Conservation (phyloP, 805 yeast genomes). For the Jamesozyma piceae region DNA sequence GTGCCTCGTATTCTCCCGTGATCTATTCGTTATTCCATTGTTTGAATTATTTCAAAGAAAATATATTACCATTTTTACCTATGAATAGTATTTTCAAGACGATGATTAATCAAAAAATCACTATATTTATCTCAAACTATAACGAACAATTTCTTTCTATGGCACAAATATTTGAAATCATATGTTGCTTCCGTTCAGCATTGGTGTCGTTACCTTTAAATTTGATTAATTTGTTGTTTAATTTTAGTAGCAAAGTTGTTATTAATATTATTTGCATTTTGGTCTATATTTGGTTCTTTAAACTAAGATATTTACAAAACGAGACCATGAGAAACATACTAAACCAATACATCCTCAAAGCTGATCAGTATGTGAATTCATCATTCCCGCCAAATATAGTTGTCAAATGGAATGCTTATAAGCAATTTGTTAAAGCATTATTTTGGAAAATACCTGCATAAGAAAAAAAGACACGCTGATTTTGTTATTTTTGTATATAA, state of each 20-base stretch:
- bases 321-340: conserved; percentile 44
- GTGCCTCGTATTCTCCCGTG: conserved; percentile 50
- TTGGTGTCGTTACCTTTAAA: conserved; percentile 35
- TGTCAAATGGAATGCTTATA: conserved; percentile 16
- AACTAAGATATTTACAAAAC: conserved; percentile 50
- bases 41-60: conserved; percentile 46
- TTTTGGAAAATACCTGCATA: conserved; percentile 14
- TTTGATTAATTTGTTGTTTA: conserved; percentile 28
- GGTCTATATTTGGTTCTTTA: conserved; percentile 45
- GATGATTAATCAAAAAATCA: conserved; percentile 26
- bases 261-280: conserved; percentile 34
- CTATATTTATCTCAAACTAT: conserved; percentile 30
- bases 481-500: too few species aligned
- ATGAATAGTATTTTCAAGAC: conserved; percentile 16
- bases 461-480: neutral
- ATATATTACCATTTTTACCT: conserved; percentile 45
- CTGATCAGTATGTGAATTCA: conserved; percentile 31
- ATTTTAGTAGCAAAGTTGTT: conserved; percentile 21
- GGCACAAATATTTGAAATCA: conserved; percentile 42
- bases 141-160: conserved; percentile 36
- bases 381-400: conserved; percentile 33
- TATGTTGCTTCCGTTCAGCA: conserved; percentile 33
- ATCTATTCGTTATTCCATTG: conserved; percentile 59
- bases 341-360: conserved; percentile 36
- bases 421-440: conserved; percentile 11